A percentile compares a stretch with the other conserved stretches of the same genome.
phyloP scores from a whole-genome alignment of 2,329 filamentous ascomycete species.

The Akanthomyces muscarius region DNA sequence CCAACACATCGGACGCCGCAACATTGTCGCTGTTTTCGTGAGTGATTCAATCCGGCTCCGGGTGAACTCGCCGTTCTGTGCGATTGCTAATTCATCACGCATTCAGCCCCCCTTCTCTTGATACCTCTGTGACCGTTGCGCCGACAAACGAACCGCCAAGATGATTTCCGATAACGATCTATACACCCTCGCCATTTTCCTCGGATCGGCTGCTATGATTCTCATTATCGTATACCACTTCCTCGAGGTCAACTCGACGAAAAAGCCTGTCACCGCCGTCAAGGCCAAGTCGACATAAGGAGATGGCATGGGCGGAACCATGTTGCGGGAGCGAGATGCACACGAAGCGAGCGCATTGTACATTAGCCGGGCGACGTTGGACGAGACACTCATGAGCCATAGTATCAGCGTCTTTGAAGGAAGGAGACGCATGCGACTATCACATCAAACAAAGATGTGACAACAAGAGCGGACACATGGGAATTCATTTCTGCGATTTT shows the following conservation, averaged over 20 bases:
- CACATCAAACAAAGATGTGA: background rate
- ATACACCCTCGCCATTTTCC: conserved; percentile 87
- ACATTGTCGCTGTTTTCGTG: background rate
- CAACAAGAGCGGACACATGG: background rate
- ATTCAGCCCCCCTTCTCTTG: background rate
- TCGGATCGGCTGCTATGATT: conserved; percentile 84
- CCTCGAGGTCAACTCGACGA: conserved; percentile 72
- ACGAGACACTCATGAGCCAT: background rate
- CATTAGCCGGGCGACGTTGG: background rate
- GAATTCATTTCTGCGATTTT: conserved; percentile 1
- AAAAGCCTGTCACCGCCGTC: conserved; percentile 17
- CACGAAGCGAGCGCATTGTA: conserved; percentile 10
- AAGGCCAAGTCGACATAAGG: conserved; percentile 21
- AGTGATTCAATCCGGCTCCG: background rate
- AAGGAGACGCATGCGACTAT: background rate
- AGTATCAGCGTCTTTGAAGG: background rate
- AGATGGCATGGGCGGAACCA: background rate
- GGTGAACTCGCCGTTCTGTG: background rate
- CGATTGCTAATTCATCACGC: background rate
- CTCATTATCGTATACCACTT: conserved; percentile 95
- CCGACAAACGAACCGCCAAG: conserved; percentile 34
- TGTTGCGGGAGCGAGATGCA: background rate
- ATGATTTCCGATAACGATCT: conserved; percentile 96
- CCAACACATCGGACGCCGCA: background rate
- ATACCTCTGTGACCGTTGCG: conserved; percentile 11